These are phyloP conservation scores for Panus rudis DNA, from an alignment of 768 basidiomycete genomes.

Conservation along the genomic window DNA sequence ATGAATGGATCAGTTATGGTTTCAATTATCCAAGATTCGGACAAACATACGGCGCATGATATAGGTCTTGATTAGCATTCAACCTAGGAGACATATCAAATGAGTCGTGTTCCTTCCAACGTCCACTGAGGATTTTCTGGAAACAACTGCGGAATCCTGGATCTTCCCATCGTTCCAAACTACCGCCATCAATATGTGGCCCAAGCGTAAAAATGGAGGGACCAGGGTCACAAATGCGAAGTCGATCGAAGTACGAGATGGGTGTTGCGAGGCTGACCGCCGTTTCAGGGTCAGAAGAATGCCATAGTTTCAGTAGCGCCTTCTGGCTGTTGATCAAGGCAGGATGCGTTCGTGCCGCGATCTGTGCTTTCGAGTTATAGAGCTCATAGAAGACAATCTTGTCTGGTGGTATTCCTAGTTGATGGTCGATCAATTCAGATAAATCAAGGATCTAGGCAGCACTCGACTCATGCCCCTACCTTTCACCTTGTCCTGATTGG, in stretches of 20 bases:
- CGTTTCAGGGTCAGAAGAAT: conserved; percentile 36
- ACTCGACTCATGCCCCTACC: conserved; percentile 26
- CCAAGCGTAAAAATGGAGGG: conserved; percentile 62
- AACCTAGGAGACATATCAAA: conserved; percentile 54
- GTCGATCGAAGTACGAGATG: conserved; percentile 71
- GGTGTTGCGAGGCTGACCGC: conserved; percentile 47
- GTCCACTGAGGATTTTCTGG: conserved; percentile 42
- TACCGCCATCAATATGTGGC: conserved; percentile 57
- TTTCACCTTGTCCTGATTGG: conserved; percentile 40
- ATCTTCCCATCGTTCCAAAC: conserved; percentile 77
- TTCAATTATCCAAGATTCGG: no score
- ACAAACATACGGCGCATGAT: conserved; percentile 45
- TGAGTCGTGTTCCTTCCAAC: conserved; percentile 58
- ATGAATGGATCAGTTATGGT: conserved; percentile 9
- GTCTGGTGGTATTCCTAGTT: conserved; percentile 54
- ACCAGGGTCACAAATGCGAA: conserved; percentile 68
- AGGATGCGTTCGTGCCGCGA: conserved; percentile 62
- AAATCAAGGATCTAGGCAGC: not conserved
- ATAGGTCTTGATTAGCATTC: conserved; percentile 55
- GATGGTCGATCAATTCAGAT: not conserved
- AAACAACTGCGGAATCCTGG: conserved; percentile 48
- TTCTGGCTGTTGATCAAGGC: conserved; percentile 49
- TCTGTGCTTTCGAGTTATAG: conserved; percentile 61
- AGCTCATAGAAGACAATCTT: conserved; percentile 71
- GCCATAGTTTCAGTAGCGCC: conserved; percentile 54